Conservation (phyloP, 768 basidiomycete genomes). For the Auricularia cornea region DNA sequence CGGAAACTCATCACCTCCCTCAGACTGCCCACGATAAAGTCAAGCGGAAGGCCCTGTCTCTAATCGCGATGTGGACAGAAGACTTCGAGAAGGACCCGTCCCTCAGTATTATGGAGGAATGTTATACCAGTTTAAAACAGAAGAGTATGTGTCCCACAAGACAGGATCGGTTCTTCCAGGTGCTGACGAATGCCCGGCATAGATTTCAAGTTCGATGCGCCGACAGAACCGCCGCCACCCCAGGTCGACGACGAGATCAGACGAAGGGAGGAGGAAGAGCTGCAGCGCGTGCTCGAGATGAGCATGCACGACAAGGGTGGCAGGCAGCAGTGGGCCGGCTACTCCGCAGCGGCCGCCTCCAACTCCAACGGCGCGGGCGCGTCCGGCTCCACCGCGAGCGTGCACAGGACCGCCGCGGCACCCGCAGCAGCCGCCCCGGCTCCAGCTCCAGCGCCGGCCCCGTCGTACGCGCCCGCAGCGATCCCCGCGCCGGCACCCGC, state of each 20-base stretch:
- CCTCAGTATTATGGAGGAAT: slow-evolving; percentile 86
- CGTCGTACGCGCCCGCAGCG: slow-evolving; percentile 5
- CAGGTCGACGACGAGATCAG: slow-evolving; percentile 71
- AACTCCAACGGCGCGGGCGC: slow-evolving; percentile 28
- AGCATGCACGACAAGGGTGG: slow-evolving; percentile 91
- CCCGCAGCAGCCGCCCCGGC: slow-evolving; percentile 14
- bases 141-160: too few species aligned
- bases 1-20: too few species aligned
- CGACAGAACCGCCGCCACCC: slow-evolving; percentile 56
- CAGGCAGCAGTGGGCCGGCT: slow-evolving; percentile 44
- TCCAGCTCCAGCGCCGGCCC: too few species aligned
- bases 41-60: slow-evolving; percentile 56
- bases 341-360: slow-evolving; percentile 29
- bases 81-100: slow-evolving; percentile 76
- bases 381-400: slow-evolving; percentile 16
- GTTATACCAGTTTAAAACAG: slow-evolving; percentile 68
- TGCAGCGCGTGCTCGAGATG: slow-evolving; percentile 86
- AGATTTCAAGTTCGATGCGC: slow-evolving; percentile 68
- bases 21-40: slow-evolving; percentile 91
- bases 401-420: slow-evolving; percentile 4
- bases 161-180: too few species aligned
- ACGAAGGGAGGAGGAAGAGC: slow-evolving; percentile 86
- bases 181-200: not conserved
- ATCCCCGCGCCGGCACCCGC: not conserved
- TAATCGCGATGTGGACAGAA: slow-evolving; percentile 76